Conservation (phyloP, 495 filamentous ascomycete species). For the Haplographium delicatum region DNA sequence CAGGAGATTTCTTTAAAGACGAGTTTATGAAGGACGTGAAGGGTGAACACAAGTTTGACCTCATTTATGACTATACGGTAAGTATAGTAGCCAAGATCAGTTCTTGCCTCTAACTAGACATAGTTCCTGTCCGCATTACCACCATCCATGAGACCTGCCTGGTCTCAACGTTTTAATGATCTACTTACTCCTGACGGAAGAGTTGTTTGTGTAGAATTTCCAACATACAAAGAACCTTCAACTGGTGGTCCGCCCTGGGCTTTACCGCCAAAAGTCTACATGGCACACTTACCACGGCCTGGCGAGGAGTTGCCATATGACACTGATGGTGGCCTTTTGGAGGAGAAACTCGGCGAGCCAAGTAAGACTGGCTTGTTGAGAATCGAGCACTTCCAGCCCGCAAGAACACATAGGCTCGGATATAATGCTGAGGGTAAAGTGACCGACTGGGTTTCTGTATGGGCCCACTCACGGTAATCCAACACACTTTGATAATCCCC, state of each 20-base stretch:
- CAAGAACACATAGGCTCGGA: constrained; percentile 59
- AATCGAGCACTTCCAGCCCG: constrained; percentile 60
- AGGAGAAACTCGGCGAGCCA: constrained; percentile 35
- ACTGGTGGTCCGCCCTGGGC: constrained; percentile 67
- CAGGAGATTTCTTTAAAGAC: constrained; percentile 69
- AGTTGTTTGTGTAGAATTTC: constrained; percentile 79
- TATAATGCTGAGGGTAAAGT: constrained; percentile 44
- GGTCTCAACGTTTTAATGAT: constrained; percentile 60
- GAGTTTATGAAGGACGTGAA: constrained; percentile 48
- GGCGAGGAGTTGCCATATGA: constrained; percentile 61
- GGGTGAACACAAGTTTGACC: constrained; percentile 56
- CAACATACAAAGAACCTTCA: constrained; percentile 58
- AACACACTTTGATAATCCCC: background rate
- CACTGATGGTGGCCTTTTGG: constrained; percentile 47
- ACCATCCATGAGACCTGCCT: constrained; percentile 56
- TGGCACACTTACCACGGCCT: constrained; percentile 59
- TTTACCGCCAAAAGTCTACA: constrained; percentile 56
- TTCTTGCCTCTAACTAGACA: no score
- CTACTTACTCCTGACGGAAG: constrained; percentile 57
- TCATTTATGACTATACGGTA: constrained; percentile 85
- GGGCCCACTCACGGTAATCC: constrained; percentile 29
- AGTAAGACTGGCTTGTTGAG: constrained; percentile 47
- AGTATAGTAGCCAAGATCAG: no score
- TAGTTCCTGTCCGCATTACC: constrained; percentile 80
- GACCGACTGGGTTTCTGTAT: constrained; percentile 55